phyloP scores from a whole-genome alignment of 495 filamentous ascomycete species.

The Parmelia sp. region DNA sequence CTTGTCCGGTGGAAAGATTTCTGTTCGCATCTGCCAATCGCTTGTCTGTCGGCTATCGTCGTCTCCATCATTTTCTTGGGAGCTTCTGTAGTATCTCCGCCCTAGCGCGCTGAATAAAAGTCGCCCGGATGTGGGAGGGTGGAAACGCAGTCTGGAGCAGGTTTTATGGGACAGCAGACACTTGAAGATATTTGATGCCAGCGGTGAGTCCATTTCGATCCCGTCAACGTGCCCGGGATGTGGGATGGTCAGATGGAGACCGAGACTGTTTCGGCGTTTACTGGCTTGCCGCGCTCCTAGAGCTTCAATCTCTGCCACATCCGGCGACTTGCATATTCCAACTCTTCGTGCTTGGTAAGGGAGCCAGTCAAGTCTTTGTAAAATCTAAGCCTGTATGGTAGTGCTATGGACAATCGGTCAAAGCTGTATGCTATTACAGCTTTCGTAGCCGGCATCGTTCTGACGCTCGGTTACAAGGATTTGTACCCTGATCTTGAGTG shows the following conservation, averaged over 20 bases:
- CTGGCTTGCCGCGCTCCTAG: constrained; percentile 9
- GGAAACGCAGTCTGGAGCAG: constrained; percentile 55
- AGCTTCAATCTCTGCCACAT: constrained; percentile 12
- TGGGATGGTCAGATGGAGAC: background rate
- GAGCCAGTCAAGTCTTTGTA: too few species aligned
- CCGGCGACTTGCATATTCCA: background rate
- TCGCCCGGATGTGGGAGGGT: constrained; percentile 37
- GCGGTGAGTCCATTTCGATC: constrained; percentile 74
- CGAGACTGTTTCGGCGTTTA: constrained; percentile 10
- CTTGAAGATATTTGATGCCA: constrained; percentile 71
- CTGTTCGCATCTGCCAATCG: constrained; percentile 75
- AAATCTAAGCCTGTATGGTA: background rate
- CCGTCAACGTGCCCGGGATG: background rate
- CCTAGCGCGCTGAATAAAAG: constrained; percentile 5
- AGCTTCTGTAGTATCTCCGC: constrained; percentile 19
- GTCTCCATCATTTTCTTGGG: constrained; percentile 20
- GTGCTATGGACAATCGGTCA: constrained; percentile 25
- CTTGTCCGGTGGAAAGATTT: constrained; percentile 65
- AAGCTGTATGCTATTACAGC: constrained; percentile 54
- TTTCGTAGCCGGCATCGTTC: constrained; percentile 64
- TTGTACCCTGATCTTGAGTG: constrained; percentile 62
- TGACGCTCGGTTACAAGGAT: constrained; percentile 70
- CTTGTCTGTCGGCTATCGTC: constrained; percentile 36
- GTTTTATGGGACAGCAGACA: constrained; percentile 68
- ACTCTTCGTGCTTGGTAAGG: background rate